Evolutionary conservation across 176 grass and related monocot species (phyloP).

Genomic region (Avena atlantica): DNA sequence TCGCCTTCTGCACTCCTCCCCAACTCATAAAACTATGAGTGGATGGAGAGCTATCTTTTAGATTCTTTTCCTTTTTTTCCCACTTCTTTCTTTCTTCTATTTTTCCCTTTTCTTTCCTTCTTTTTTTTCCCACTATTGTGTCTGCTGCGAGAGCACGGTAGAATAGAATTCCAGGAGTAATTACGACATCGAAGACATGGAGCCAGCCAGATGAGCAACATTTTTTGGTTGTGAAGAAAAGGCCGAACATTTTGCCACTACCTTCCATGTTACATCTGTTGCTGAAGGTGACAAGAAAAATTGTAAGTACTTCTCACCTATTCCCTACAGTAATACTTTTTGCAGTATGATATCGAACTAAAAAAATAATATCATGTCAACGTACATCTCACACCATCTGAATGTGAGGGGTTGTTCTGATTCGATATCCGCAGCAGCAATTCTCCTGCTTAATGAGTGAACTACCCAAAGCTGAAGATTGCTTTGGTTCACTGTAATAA

Average conservation of each 20-base stretch:
- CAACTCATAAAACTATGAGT: neutral
- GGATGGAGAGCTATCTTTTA: neutral
- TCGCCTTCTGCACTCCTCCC: neutral
- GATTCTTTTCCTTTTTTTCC: neutral
- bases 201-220: neutral
- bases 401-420: neutral
- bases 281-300: neutral
- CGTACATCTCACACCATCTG: neutral
- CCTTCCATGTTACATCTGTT: neutral
- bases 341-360: neutral
- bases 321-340: neutral
- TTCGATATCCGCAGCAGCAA: neutral
- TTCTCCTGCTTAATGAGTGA: neutral
- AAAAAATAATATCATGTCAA: neutral
- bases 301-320: constrained; percentile 6
- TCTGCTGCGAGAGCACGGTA: neutral
- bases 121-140: neutral
- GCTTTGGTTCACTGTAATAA: neutral
- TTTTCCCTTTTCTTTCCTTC: neutral
- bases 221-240: neutral
- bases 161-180: neutral
- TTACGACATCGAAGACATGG: neutral
- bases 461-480: neutral
- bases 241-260: neutral
- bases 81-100: neutral